Evolutionary conservation across 495 filamentous ascomycete species (phyloP), one percentile per base, ranked within the genome.

Genomic region (Penicillium silybi): DNA sequence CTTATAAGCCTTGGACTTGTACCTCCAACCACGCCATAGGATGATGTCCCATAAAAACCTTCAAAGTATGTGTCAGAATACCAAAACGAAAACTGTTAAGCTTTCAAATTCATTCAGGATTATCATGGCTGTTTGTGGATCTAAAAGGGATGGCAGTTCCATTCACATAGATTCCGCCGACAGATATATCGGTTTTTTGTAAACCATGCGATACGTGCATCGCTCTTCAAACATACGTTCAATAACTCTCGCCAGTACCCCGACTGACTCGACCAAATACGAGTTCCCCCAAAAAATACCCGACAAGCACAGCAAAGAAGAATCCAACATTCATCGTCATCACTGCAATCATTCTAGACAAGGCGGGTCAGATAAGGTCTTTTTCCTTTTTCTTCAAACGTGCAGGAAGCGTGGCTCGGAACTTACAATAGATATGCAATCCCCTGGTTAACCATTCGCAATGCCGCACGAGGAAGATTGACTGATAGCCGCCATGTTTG

Each of bases 291-390:
- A 41, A 17, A 32, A 41, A 50, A 34, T 43, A 50, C 18, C 49
- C 39, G 19, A 52, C 42, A 45, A 44, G 25, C 6, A 52, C 32
- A 11, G 32, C 49, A 9, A 42, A 52, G 18, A 44, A 38, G 41
- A 42, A 52, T 18, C 40, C 40, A 38, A 52, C 18, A 6, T 48
- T 48, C 45, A 48, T 48, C 13, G 45, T 48, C 45, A 48, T 48
- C 22, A 48, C 45, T 17, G 45, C 45, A 48, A 48, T 48, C 45
- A 48, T 48, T 17, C 45, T 44, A 17, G 4, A 13, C 5, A 32
- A 44, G 3, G n/a, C 1, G 17, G n/a, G 15, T 32, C n/a, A 23
- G 42, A 20, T 4, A 15, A 16, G 9, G 7, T 1, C 8, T 32
- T 10, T 3, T 3, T 32, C 8, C 3, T 4, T 9, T 41, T 19